Base-by-base conservation (phyloP, 352 stramenopile genomes). In the Aphanomyces invadans region DNA sequence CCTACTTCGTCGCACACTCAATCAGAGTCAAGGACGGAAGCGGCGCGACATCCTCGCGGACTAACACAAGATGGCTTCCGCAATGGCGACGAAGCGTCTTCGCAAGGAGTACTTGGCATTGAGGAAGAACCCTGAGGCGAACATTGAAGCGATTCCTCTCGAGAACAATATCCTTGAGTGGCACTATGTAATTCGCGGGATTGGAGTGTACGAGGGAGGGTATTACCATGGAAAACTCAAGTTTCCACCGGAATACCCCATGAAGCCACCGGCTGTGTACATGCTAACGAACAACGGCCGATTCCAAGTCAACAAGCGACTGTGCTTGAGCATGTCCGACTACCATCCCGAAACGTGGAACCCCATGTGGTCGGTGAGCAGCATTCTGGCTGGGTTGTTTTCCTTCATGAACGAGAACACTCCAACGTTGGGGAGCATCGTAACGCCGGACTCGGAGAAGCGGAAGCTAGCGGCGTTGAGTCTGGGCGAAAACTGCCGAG, bases 281-380 rank as follows among this genome's bases (percentile, higher is more conserved):
- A 98, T 98, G 93, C 71, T 93, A 21, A 98, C 95, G 31, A 91
- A 90, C 21, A 97, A 94, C 56, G 95, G 95, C 21, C 87, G 95
- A 48, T 98, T 98, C 75, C 95, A 97, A 73, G 92, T 90, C 17
- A 97, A 97, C 74, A 81, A 95, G 70, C 78, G 91, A 23, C 75
- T 98, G 46, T 98, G 95, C 80, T 76, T 98, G 4, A 95, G 79
- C 69, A 98, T 98, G 92, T 96, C 84, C 52, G 94, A 98, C 73
- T 98, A 97, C 75, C 93, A 98, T 66, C 91, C 91, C 5, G 92
- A 98, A 74, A 95, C 85, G 15, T 98, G 95, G 95, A 98, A 98
- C 74, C 95, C 95, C 23, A 97, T 98, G 88, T 98, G 94, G 94
- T 95, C 81, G 33, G 90, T 98, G 33, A 92, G 80, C 65, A 97